Evolutionary conservation across 139 green algal species (phyloP), one percentile per base, ranked within the genome.

Genomic region (Picochlorum costavermella): DNA sequence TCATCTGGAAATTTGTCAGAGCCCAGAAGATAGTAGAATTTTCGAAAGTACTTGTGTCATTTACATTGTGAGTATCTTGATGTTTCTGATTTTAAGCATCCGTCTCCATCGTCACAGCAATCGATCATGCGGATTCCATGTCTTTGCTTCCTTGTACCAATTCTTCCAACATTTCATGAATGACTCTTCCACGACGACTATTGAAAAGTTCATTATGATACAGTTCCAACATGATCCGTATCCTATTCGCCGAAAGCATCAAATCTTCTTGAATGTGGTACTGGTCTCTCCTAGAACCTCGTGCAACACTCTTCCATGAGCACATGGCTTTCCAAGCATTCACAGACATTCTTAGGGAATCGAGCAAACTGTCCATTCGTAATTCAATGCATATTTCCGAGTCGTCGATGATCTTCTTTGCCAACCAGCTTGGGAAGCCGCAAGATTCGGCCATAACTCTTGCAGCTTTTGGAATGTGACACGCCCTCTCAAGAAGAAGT

Each of bases 371-470:
- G 9, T 23, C 16, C 46, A 2, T 9, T 26, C 46, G 46, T 26
- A 25, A 53, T 26, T 53, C 46, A 53, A 53, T 53, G 14, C 33
- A 53, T 2, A 12, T 9, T 2, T 53, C 16, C 17, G n/a, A 28
- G 6, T 53, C 46, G 20, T 23, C 5, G 5, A 59, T 30, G 4
- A 40, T 16, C 12, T 31, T 30, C 23, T 31, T 30, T 12, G 48
- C 50, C 20, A 76, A 64, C 70, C 70, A 76, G 49, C n/a, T n/a
- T 16, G 72, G 40, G 5, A 72, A 26, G 3, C 75, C 71, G 0
- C 56, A 56, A 16, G 62, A 31, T 6, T 67, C 20, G 2, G 46
- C 56, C 56, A 82, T 63, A 44, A 75, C 60, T 25, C 67, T 61
- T 9, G 75, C 72, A 9, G 63, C 58, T 0, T 45, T 49, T 1